Evolutionary conservation across 768 basidiomycete genomes (phyloP), one percentile per base, ranked within the genome.

Genomic region (Tulasnella sp.): DNA sequence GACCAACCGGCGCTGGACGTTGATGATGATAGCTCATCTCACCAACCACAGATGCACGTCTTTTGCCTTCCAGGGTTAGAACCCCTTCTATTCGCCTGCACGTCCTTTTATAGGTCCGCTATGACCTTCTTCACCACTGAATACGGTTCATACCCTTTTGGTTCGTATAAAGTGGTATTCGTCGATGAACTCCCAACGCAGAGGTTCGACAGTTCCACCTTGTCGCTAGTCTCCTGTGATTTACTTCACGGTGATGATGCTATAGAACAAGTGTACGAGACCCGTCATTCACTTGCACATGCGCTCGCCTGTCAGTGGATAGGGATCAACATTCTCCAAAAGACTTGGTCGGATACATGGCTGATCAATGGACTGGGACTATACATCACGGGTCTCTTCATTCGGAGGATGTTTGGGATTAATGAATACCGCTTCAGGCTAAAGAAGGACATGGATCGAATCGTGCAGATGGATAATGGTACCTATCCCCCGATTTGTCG

Each of bases 361-460:
- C 77, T 99, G n/a, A 81, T 92, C 52, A 90, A 93, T 60, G 95
- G 92, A 1, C 70, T 99, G 40, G 83, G 88, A 7, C 71, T 91
- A 13, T 91, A 96, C 62, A 83, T 98, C 61, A 83, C 86, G 4
- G 83, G 83, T 8, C 73, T 91, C 35, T 96, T 87, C 69, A 68
- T 92, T 59, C 77, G 81, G 53, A 85, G 83, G 65, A 69, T 91
- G 12, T 72, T 96, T 51, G 95, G 95, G 33, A 95, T 83, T 65
- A 99, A 98, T 69, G 95, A 99, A 63, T 98, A 93, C 61, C 77
- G 95, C 4, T 96, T 89, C 65, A 75, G 88, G 50, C 66, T 99
- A 60, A 92, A 92, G 70, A 90, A 90, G 64, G 95, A 99, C 62
- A 93, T 96, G 78, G 81, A 89, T 58, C 82, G 90, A 16, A 84